A percentile compares a stretch with the other conserved stretches of the same genome.
Conservation (phyloP, 169 alveolate genomes). For the Plasmodium adleri region DNA sequence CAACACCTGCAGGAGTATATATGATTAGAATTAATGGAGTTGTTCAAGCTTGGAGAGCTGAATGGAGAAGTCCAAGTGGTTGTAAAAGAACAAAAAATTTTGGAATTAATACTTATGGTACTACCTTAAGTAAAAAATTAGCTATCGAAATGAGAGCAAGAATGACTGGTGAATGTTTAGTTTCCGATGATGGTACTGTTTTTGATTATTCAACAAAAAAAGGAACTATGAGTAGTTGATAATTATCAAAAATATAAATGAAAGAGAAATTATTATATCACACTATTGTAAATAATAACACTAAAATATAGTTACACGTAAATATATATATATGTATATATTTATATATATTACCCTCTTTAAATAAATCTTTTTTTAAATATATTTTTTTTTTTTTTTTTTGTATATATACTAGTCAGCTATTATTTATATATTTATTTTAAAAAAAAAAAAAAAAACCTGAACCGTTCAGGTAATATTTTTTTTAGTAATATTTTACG, state of each 20-base stretch:
- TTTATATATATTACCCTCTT: no score
- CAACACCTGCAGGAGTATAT: conserved; percentile 73
- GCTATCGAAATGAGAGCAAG: conserved; percentile 76
- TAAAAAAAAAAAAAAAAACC: no score
- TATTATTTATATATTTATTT: no score
- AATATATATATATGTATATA: background rate
- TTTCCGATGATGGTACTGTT: conserved; percentile 71
- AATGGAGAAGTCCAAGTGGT: conserved; percentile 75
- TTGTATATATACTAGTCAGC: no score
- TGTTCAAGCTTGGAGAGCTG: conserved; percentile 77
- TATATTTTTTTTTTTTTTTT: no score
- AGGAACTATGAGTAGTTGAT: background rate
- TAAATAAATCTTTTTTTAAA: no score
- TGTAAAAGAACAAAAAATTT: conserved; percentile 62
- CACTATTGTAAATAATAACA: no score
- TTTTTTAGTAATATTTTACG: no score
- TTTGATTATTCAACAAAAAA: conserved; percentile 44
- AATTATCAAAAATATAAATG: background rate
- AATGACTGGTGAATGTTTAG: conserved; percentile 70
- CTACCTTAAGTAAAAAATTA: conserved; percentile 57
- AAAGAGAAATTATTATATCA: background rate
- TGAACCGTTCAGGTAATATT: no score
- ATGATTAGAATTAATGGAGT: conserved; percentile 60
- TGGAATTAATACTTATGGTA: conserved; percentile 71
- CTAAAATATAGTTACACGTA: background rate